Evolutionary conservation across 805 yeast genomes (phyloP), one percentile per base, ranked within the genome.

Genomic region (Zygotorulaspora danielsina): DNA sequence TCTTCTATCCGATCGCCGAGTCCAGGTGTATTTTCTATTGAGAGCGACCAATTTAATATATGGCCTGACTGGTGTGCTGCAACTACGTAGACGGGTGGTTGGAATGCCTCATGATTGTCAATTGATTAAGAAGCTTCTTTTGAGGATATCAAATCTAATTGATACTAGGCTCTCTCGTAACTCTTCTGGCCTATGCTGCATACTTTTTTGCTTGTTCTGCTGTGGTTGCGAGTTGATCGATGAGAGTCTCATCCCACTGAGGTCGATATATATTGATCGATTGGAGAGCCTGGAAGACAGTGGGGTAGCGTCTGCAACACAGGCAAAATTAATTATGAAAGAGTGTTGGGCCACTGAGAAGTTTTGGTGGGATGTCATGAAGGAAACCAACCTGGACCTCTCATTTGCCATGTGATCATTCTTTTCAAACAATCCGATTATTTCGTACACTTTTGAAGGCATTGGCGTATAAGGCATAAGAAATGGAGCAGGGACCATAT

Each of bases 61-160:
- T 54, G 71, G 69, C 31, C 60, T 71, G 25, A 67, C 75, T 61
- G 84, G 82, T 1, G 55, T 76, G 9, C 60, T 79, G 11, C 79
- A 76, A 45, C 54, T 80, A 13, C 78, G 77, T 50, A 57, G 84
- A 44, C 63, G 86, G 29, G 78, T 78, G 1, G 55, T 80, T n/a
- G 55, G 61, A 27, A 53, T 79, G 3, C 74, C 81, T 0, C 57
- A 72, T 20, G 60, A 62, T 4, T 73, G 81, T 13, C 48, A 55
- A 2, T 35, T 77, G 3, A 70, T 80, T 10, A 80, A 5, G n/a
- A 25, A 32, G 20, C 19, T 45, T 8, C 33, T 45, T 8, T 21
- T 24, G 8, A 29, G 36, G 17, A 42, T 45, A 6, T 40, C 47
- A 9, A 21, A 32, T 1, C 10, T 51, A 8, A 32, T 51, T 9